Base-by-base conservation (phyloP, 345 rosid species). In the Turnera subulata region DNA sequence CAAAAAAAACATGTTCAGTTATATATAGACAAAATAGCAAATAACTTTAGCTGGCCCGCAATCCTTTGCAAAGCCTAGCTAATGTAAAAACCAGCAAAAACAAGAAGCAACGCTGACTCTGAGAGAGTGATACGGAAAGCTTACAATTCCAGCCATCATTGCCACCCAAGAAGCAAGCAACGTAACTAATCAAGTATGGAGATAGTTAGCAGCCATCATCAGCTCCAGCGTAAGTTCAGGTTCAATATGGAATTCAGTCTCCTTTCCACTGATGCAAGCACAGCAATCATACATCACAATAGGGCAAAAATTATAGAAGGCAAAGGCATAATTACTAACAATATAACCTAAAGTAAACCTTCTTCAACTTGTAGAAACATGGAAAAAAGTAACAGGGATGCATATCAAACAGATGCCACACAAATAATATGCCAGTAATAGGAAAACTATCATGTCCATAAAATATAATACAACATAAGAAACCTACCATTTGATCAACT, bases 131-230 rank as follows among this genome's bases (percentile, higher is more conserved):
- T n/a, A 26, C 57, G 39, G 46, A 43, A 39, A 23, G 42, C 62
- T 64, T 56, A 64, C 68, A 18, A 17, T 5, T 1, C 20, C 8
- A 37, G 40, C 12, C 14, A 24, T 45, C n/a, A 24, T 46, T 19
- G 58, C 19, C 37, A 62, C 64, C 65, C 44, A 39, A 42, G 49
- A 64, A 56, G 59, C 19, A 17, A 19, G 51, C 14, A 0, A 58
- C 21, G 39, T 19, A 24, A 65, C 55, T 46, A 46, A 53, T 79
- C 58, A 82, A 56, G 90, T 79, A 67, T 84, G 87, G 59, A 84
- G 90, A 53, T 84, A 84, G 56, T 84, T 84, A 55, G 87, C 87
- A 69, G 87, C 87, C 91, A 84, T 84, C 85, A 84, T 79, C 68
- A 84, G 76, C 78, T 82, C 84, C 56, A 84, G 67, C 46, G 87